Conservation (phyloP, 495 filamentous ascomycete genomes). For the Penicillium ucsense region DNA sequence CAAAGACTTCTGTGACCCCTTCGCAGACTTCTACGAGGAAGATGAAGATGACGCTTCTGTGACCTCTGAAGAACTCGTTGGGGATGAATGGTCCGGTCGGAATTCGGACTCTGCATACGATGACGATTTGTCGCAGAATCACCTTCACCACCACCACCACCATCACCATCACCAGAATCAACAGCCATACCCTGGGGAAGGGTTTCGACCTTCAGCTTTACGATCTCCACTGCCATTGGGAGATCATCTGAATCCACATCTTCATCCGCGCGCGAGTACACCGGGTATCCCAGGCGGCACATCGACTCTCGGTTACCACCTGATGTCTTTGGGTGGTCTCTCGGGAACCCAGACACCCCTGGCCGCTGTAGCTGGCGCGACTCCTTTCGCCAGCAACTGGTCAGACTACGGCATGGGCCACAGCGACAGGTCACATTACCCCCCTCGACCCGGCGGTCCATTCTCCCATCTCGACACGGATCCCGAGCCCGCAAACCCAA, state of each 20-base stretch:
- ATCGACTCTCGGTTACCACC: slow-evolving; percentile 84
- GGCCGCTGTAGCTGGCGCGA: slow-evolving; percentile 70
- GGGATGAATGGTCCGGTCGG: slow-evolving; percentile 16
- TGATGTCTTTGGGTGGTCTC: slow-evolving; percentile 60
- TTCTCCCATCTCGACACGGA: slow-evolving; percentile 19
- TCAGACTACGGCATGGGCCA: slow-evolving; percentile 24
- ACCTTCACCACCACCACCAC: slow-evolving; percentile 10
- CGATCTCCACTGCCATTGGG: slow-evolving; percentile 33
- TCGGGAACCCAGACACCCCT: slow-evolving; percentile 82
- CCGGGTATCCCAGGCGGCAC: slow-evolving; percentile 78
- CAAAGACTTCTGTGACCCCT: slow-evolving; percentile 91
- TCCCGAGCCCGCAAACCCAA: slow-evolving; percentile 24
- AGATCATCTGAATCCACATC: slow-evolving; percentile 52
- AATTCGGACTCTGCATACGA: slow-evolving; percentile 24
- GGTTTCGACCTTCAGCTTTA: slow-evolving; percentile 24
- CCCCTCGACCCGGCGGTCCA: slow-evolving; percentile 6
- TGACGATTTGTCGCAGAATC: slow-evolving; percentile 22
- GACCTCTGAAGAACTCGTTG: slow-evolving; percentile 26
- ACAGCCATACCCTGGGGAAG: slow-evolving; percentile 17
- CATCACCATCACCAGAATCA: too few relatives aligned
- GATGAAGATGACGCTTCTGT: slow-evolving; percentile 48
- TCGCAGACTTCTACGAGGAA: slow-evolving; percentile 94
- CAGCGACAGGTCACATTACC: slow-evolving; percentile 7
- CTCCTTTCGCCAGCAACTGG: slow-evolving; percentile 45
- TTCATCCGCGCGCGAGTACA: slow-evolving; percentile 54